A percentile compares a stretch with the other conserved stretches of the same genome.
Evolutionary conservation across 495 filamentous ascomycete genomes (phyloP).

Genomic region (Penicillium longicatenatum): DNA sequence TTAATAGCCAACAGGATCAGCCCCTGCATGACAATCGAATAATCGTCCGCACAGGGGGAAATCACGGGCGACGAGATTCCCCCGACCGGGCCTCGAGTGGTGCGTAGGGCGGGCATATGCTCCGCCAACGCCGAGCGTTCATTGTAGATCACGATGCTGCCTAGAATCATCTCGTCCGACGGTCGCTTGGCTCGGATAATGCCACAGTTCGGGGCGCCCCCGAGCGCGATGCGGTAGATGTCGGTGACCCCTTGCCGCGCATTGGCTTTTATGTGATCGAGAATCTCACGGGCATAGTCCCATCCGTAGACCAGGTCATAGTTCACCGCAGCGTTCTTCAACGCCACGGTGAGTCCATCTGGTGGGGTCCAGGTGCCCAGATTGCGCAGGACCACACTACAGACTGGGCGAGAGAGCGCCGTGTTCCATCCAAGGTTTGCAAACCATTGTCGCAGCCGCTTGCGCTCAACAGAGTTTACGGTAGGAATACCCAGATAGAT

Average conservation of each 20-base stretch:
- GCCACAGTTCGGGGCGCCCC: conserved; percentile 70
- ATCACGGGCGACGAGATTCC: conserved; percentile 84
- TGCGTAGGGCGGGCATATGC: conserved; percentile 65
- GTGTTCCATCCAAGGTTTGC: conserved; percentile 73
- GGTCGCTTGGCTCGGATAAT: conserved; percentile 79
- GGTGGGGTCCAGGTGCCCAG: conserved; percentile 73
- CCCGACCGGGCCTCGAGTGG: conserved; percentile 53
- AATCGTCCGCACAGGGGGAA: conserved; percentile 66
- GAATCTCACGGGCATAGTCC: conserved; percentile 71
- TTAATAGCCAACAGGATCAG: conserved; percentile 78
- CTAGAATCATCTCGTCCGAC: conserved; percentile 67
- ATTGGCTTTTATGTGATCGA: conserved; percentile 73
- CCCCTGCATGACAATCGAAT: conserved; percentile 74
- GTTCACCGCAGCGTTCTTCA: conserved; percentile 61
- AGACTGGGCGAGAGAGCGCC: conserved; percentile 60
- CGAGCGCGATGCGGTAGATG: conserved; percentile 76
- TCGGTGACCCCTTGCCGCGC: conserved; percentile 81
- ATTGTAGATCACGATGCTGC: conserved; percentile 82
- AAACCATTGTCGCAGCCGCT: conserved; percentile 64
- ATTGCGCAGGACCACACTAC: conserved; percentile 66
- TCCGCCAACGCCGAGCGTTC: conserved; percentile 64
- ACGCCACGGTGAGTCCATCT: conserved; percentile 67
- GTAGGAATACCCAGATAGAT: conserved; percentile 80
- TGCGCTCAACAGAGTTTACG: conserved; percentile 57
- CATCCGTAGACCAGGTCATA: conserved; percentile 78